These are phyloP conservation scores for Leucocoprinus leucothites DNA, from an alignment of 768 basidiomycete species.

Conservation along the genomic window DNA sequence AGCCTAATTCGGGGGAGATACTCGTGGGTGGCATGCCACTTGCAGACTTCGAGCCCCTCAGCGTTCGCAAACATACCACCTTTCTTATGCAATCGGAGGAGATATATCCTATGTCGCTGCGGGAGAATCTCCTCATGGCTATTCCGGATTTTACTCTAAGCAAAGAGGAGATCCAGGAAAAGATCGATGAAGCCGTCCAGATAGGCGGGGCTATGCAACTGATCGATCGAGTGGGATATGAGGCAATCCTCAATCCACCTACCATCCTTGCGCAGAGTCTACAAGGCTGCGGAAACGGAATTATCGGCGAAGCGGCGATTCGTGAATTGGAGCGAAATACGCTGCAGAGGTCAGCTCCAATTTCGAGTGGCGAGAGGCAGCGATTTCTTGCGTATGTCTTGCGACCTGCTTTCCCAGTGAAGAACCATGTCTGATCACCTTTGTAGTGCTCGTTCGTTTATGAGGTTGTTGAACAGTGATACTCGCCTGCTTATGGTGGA, in stretches of 20 bases:
- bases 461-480: slow-evolving; percentile 27
- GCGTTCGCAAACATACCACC: slow-evolving; percentile 36
- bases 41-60: slow-evolving; percentile 24
- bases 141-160: slow-evolving; percentile 6
- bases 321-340: slow-evolving; percentile 23
- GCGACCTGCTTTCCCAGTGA: background rate
- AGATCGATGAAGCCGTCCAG: slow-evolving; percentile 21
- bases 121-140: slow-evolving; percentile 31
- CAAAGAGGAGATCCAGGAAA: slow-evolving; percentile 8
- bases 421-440: background rate
- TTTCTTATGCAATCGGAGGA: slow-evolving; percentile 39
- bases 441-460: slow-evolving; percentile 38
- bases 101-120: slow-evolving; percentile 29
- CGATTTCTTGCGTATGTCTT: slow-evolving; percentile 36
- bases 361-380: slow-evolving; percentile 37
- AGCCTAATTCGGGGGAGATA: slow-evolving; percentile 33
- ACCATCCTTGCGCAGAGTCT: slow-evolving; percentile 26
- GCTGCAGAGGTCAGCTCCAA: slow-evolving; percentile 16
- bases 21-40: slow-evolving; percentile 36
- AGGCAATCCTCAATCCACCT: slow-evolving; percentile 32
- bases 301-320: slow-evolving; percentile 23
- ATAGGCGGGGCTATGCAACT: slow-evolving; percentile 32
- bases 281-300: slow-evolving; percentile 23
- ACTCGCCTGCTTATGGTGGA: slow-evolving; percentile 48
- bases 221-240: slow-evolving; percentile 30